Conservation (phyloP, 352 stramenopile species). For the Aphanomyces euteiches region DNA sequence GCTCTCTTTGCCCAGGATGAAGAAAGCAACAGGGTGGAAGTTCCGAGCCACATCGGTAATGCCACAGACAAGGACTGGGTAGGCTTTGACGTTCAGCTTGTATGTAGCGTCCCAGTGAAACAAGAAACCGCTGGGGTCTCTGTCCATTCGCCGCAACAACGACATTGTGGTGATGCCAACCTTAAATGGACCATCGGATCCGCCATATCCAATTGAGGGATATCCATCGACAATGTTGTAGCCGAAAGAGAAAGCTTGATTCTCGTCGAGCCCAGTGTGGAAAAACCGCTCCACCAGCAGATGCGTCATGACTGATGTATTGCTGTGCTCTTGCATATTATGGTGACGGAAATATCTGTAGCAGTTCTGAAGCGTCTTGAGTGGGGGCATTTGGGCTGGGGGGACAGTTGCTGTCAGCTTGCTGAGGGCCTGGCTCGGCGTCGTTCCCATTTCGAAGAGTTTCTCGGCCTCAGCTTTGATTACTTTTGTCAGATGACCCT, state of each 20-base stretch:
- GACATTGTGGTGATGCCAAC: slow-evolving; percentile 8
- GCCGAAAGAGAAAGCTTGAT: background rate
- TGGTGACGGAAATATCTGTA: background rate
- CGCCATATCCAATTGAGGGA: slow-evolving; percentile 2
- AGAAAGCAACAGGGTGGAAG: slow-evolving; percentile 21
- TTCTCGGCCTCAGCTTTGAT: background rate
- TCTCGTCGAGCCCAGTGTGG: background rate
- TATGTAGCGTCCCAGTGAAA: slow-evolving; percentile 24
- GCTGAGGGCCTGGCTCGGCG: background rate
- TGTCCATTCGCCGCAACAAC: background rate
- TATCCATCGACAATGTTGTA: background rate
- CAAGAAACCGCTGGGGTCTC: background rate
- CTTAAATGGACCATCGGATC: background rate
- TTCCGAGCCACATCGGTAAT: slow-evolving; percentile 5
- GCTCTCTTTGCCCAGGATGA: background rate
- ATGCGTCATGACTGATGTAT: background rate
- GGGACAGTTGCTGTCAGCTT: background rate
- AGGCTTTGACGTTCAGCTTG: slow-evolving; percentile 11
- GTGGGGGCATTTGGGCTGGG: background rate
- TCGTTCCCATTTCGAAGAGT: background rate
- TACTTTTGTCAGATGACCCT: background rate
- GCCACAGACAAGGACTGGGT: slow-evolving; percentile 22
- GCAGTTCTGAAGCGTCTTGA: background rate
- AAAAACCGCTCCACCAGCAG: background rate
- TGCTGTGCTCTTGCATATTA: slow-evolving; percentile 8